These are phyloP conservation scores for Tetracladium setigerum DNA, from an alignment of 495 filamentous ascomycete genomes.

Conservation along the genomic window DNA sequence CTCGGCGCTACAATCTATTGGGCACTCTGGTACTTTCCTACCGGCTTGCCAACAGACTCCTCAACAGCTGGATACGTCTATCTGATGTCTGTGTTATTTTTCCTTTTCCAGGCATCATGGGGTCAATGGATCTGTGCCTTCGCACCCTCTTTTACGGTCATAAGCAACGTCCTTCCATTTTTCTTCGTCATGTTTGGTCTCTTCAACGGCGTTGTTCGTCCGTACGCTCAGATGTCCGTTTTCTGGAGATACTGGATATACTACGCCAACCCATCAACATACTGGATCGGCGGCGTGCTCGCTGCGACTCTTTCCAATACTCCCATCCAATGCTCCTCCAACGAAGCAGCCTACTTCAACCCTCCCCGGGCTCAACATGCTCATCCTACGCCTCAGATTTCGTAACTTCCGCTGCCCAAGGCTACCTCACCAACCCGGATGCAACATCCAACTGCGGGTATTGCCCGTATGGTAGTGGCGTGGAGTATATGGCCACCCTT, in stretches of 20 bases:
- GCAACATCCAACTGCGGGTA: conserved; percentile 54
- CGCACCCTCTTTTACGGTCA: conserved; percentile 73
- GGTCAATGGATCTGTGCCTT: conserved; percentile 28
- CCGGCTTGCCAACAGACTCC: conserved; percentile 58
- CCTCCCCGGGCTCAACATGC: conserved; percentile 49
- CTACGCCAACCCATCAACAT: conserved; percentile 52
- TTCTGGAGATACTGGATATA: conserved; percentile 82
- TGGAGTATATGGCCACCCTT: conserved; percentile 59
- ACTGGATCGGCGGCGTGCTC: conserved; percentile 57
- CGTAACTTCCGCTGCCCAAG: conserved; percentile 51
- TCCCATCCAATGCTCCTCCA: conserved; percentile 47
- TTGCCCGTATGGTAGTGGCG: conserved; percentile 59
- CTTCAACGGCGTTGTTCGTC: conserved; percentile 69
- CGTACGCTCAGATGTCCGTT: conserved; percentile 50
- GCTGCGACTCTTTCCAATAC: conserved; percentile 50
- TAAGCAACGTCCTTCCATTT: conserved; percentile 67
- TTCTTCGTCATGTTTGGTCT: conserved; percentile 72
- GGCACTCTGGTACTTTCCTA: conserved; percentile 71
- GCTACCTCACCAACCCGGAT: conserved; percentile 49
- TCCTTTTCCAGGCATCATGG: conserved; percentile 53
- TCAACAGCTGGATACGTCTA: conserved; percentile 74
- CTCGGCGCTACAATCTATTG: conserved; percentile 61
- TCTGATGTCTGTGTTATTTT: conserved; percentile 73
- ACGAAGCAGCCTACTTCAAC: conserved; percentile 51
- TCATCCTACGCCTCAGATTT: conserved; percentile 54